A percentile compares a stretch with the other conserved stretches of the same genome.
Conservation (phyloP, 768 basidiomycete species). For the Paxillus involutus region DNA sequence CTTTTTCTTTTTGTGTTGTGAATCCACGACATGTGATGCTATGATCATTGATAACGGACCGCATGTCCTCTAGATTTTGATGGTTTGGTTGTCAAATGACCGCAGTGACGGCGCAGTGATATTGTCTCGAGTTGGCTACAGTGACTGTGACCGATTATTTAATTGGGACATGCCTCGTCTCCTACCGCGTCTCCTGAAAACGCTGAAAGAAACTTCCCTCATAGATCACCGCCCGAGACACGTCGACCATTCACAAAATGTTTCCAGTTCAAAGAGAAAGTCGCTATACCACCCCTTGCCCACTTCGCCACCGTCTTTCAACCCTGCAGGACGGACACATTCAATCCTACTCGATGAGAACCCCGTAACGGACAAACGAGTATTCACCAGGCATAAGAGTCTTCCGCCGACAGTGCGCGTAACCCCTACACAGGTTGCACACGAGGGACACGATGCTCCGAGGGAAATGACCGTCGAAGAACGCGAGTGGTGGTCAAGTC, state of each 20-base stretch:
- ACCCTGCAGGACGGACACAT: conserved; percentile 40
- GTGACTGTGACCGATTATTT: background rate
- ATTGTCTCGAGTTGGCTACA: too few species aligned
- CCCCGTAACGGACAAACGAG: conserved; percentile 50
- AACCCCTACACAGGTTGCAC: conserved; percentile 22
- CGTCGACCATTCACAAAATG: conserved; percentile 11
- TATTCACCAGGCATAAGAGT: conserved; percentile 56
- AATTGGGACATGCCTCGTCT: conserved; percentile 61
- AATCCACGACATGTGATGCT: conserved; percentile 23
- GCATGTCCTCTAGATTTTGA: background rate
- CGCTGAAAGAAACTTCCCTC: conserved; percentile 32
- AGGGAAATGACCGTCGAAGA: conserved; percentile 66
- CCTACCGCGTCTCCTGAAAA: conserved; percentile 60
- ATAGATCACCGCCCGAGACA: conserved; percentile 6
- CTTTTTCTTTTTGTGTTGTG: conserved; percentile 35
- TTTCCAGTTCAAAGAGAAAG: conserved; percentile 25
- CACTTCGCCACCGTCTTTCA: conserved; percentile 41
- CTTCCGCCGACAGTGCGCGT: conserved; percentile 48
- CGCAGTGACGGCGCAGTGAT: too few species aligned
- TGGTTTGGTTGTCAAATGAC: background rate
- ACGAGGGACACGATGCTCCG: conserved; percentile 35
- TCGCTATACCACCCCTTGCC: conserved; percentile 34
- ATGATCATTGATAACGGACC: background rate
- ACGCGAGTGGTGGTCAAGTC: conserved; percentile 68
- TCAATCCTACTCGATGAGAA: conserved; percentile 68